Evolutionary conservation across 2,329 filamentous ascomycete genomes (phyloP).

Genomic region (Scorias spongiosa): DNA sequence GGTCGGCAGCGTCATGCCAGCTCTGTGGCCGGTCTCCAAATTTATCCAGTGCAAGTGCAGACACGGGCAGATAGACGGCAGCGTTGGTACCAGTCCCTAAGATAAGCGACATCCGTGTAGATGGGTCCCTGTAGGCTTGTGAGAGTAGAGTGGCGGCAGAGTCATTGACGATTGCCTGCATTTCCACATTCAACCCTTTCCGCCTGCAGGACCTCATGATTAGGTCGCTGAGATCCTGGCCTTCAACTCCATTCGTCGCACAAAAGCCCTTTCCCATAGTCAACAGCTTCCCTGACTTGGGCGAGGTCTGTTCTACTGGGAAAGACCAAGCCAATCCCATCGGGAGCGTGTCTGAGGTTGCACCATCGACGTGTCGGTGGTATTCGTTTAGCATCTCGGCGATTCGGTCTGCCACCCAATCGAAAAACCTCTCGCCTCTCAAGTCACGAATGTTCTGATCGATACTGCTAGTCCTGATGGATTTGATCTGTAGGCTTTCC

Average conservation of each 20-base stretch:
- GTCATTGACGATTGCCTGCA: slow-evolving; percentile 51
- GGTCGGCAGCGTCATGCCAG: slow-evolving; percentile 36
- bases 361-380: slow-evolving; percentile 19
- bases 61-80: slow-evolving; percentile 44
- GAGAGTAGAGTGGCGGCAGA: slow-evolving; percentile 46
- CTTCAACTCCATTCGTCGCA: slow-evolving; percentile 43
- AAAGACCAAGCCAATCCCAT: slow-evolving; percentile 54
- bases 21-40: slow-evolving; percentile 39
- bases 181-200: slow-evolving; percentile 38
- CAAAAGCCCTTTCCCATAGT: slow-evolving; percentile 52
- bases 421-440: slow-evolving; percentile 44
- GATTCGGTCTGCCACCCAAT: slow-evolving; percentile 51
- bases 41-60: slow-evolving; percentile 38
- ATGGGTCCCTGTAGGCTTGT: slow-evolving; percentile 44
- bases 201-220: slow-evolving; percentile 43
- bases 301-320: slow-evolving; percentile 49
- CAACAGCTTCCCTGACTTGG: slow-evolving; percentile 40
- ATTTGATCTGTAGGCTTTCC: slow-evolving; percentile 38
- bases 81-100: slow-evolving; percentile 51
- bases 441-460: slow-evolving; percentile 40
- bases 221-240: slow-evolving; percentile 43
- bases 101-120: slow-evolving; percentile 48
- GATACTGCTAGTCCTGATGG: slow-evolving; percentile 40
- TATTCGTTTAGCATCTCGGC: slow-evolving; percentile 35
- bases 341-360: slow-evolving; percentile 26